Evolutionary conservation across 345 rosid species (phyloP), one percentile per base, ranked within the genome.

Genomic region (Eucalyptus caleyi): DNA sequence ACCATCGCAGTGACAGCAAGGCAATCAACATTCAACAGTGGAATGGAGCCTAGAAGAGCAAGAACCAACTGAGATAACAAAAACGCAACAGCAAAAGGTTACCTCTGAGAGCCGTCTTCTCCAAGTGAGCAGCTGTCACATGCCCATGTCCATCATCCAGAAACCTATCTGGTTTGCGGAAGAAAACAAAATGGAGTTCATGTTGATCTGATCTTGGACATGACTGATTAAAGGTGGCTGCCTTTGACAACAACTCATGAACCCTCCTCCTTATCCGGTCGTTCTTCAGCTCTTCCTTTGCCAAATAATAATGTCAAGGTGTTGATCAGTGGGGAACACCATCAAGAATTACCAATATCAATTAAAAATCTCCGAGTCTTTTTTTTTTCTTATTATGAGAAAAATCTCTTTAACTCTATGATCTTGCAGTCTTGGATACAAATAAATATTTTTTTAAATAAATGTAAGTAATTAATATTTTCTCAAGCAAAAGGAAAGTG

Each of bases 101-200:
- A 96, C 99, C 93, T 93, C 92, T 93, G 86, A 97, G 98, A 91
- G 89, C 87, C 82, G 99, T 97, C 95, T 95, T 96, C 93, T 97
- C 98, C 87, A 97, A 93, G 86, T 91, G 93, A 88, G 94, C 95
- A 89, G 95, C 96, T 42, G 98, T 91, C 89, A 97, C 97, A 91
- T 93, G 94, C 51, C 97, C 97, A 85, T 60, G 91, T 72, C 91
- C 92, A 65, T 93, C 95, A 88, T 90, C 96, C 34, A 95, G 90
- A 93, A 97, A 97, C 88, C 87, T 91, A 83, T 93, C 94, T 92
- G 99, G 98, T 88, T 95, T 96, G 89, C 90, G 93, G 92, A 95
- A 97, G 95, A 97, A 97, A 92, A 96, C 92, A 93, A 97, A 97
- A 89, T 95, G 97, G 88, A 97, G 97, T 91, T 97, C 97, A 56